phyloP scores from a whole-genome alignment of 2,329 filamentous ascomycete genomes.

The Neopestalotiopsis clavispora region DNA sequence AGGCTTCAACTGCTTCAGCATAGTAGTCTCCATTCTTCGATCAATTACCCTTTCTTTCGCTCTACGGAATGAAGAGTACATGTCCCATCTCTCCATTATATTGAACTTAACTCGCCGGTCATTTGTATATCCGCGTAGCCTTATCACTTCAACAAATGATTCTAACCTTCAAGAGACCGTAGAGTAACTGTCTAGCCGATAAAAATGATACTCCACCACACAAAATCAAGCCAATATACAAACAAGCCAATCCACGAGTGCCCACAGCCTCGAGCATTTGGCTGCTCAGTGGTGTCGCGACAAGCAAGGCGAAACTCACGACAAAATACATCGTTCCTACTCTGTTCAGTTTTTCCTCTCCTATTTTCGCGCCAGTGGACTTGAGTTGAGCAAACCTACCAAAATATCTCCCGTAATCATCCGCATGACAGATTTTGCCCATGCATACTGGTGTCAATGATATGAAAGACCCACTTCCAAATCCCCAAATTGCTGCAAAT shows the following conservation, averaged over 20 bases:
- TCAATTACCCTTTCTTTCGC: too few relatives aligned
- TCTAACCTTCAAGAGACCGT: neutral
- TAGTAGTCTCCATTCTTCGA: too few relatives aligned
- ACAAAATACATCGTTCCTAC: conserved; percentile 53
- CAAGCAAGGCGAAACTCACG: conserved; percentile 48
- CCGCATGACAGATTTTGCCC: conserved; percentile 70
- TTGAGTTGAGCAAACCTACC: conserved; percentile 44
- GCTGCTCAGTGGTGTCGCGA: conserved; percentile 51
- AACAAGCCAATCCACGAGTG: conserved; percentile 46
- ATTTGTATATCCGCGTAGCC: too few relatives aligned
- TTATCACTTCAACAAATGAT: neutral
- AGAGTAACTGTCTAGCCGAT: conserved; percentile 8
- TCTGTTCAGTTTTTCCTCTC: conserved; percentile 44
- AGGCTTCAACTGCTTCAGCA: too few relatives aligned
- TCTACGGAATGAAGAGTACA: too few relatives aligned
- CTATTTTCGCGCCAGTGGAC: conserved; percentile 22
- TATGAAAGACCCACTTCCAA: conserved; percentile 54
- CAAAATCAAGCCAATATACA: conserved; percentile 48
- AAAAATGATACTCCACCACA: conserved; percentile 39
- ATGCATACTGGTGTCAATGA: conserved; percentile 72
- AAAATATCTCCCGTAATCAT: conserved; percentile 71
- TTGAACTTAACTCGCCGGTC: too few relatives aligned
- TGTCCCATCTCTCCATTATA: too few relatives aligned
- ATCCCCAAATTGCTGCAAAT: conserved; percentile 51
- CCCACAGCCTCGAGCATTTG: conserved; percentile 50